Conservation (phyloP, 345 rosid species). For the Psidium friedrichsthalianum region DNA sequence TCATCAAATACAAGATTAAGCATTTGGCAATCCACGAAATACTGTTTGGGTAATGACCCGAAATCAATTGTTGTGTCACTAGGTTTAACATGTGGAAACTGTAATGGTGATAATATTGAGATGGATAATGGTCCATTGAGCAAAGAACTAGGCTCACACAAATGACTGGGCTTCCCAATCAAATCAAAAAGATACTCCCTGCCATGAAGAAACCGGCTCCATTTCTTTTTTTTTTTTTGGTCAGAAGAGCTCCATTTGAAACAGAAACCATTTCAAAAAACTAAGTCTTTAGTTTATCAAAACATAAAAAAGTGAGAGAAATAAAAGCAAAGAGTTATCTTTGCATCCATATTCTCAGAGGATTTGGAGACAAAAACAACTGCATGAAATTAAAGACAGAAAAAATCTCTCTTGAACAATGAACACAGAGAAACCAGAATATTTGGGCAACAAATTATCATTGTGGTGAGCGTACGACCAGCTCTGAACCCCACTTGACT, state of each 20-base stretch:
- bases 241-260: background rate
- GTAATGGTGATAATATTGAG: constrained; percentile 86
- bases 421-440: background rate
- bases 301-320: background rate
- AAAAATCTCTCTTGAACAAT: background rate
- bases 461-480: background rate
- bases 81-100: constrained; percentile 70
- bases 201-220: constrained; percentile 27
- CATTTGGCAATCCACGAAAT: constrained; percentile 64
- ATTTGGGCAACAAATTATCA: background rate
- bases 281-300: background rate
- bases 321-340: background rate
- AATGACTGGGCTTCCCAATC: constrained; percentile 79
- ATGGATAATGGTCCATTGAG: constrained; percentile 95
- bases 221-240: no score
- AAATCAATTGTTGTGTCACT: constrained; percentile 64
- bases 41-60: constrained; percentile 81
- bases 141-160: constrained; percentile 91
- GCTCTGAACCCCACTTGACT: background rate
- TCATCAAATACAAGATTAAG: constrained; percentile 79
- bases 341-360: background rate
- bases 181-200: constrained; percentile 96
- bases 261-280: background rate
- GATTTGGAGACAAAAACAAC: background rate
- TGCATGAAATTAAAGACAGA: background rate